phyloP scores from a whole-genome alignment of 1,284 basidiomycete species.

The Papiliotrema laurentii region DNA sequence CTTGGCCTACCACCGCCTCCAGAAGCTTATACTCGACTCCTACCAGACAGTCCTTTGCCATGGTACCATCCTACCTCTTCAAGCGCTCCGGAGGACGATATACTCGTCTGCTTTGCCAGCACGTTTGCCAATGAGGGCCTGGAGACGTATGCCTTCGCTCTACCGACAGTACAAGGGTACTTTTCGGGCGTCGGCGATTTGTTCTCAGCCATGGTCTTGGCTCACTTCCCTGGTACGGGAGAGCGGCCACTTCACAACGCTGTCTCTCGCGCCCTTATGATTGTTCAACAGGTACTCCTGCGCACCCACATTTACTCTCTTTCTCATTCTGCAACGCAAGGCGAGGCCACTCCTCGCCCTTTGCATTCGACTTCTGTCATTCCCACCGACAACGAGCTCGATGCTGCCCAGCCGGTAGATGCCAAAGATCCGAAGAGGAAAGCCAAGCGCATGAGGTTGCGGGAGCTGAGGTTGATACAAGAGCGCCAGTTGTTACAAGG shows the following conservation, averaged over 20 bases:
- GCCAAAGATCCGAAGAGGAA: conserved; percentile 59
- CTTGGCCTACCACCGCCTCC: conserved; percentile 40
- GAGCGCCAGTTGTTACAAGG: conserved; percentile 52
- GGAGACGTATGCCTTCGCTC: conserved; percentile 61
- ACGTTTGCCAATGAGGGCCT: conserved; percentile 43
- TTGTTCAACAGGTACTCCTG: conserved; percentile 77
- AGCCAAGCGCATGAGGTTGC: conserved; percentile 66
- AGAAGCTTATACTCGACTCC: conserved; percentile 27
- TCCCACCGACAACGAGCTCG: conserved; percentile 66
- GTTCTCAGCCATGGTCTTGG: conserved; percentile 88
- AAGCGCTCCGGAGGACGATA: conserved; percentile 39
- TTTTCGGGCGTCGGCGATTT: conserved; percentile 96
- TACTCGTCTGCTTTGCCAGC: conserved; percentile 68
- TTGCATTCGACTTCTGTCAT: conserved; percentile 28
- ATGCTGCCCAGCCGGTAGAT: conserved; percentile 45
- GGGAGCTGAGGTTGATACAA: conserved; percentile 76
- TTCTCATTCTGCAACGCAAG: conserved; percentile 8
- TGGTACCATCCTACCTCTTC: conserved; percentile 31
- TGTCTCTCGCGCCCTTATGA: conserved; percentile 66
- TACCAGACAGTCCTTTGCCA: conserved; percentile 25
- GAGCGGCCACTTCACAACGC: conserved; percentile 48
- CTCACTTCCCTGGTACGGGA: conserved; percentile 57
- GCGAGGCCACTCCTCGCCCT: conserved; percentile 27
- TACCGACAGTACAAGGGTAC: conserved; percentile 82
- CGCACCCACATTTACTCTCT: conserved; percentile 59